A percentile compares a stretch with the other conserved stretches of the same genome.
These are phyloP conservation scores for Leccinum solheimii DNA, from an alignment of 1,284 basidiomycete genomes.

Conservation along the genomic window DNA sequence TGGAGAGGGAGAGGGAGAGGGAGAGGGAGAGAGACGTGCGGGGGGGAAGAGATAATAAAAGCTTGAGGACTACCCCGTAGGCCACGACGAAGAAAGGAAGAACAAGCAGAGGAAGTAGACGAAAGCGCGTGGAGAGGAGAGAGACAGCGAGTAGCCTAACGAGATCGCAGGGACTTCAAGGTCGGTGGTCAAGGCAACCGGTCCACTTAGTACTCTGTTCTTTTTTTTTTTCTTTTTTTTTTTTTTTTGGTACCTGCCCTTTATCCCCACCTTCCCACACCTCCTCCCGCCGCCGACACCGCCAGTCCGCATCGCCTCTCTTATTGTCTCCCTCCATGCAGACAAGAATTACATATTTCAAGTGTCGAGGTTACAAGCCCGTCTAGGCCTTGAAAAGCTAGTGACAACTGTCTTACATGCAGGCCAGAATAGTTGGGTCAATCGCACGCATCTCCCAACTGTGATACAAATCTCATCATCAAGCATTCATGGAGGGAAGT, in stretches of 20 bases:
- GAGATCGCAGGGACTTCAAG: conserved; percentile 33
- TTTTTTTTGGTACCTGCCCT: conserved; percentile 17
- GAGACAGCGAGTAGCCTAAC: conserved; percentile 21
- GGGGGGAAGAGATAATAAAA: conserved; percentile 10
- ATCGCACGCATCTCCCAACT: too few species aligned
- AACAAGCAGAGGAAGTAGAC: conserved; percentile 8
- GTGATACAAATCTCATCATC: too few species aligned
- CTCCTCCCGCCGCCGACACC: conserved; percentile 1
- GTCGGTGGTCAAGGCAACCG: conserved; percentile 72
- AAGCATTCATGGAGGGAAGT: too few species aligned
- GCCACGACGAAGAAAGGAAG: conserved; percentile 15
- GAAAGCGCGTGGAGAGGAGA: conserved; percentile 14
- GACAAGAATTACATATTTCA: too few species aligned
- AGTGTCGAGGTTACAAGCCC: too few species aligned
- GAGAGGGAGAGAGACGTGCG: not conserved
- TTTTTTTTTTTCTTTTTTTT: not conserved
- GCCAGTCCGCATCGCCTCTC: conserved; percentile 1
- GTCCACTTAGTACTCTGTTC: conserved; percentile 1
- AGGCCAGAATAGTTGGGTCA: too few species aligned
- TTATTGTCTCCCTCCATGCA: not conserved
- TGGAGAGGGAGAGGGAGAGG: conserved; percentile 2
- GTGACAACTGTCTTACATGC: too few species aligned
- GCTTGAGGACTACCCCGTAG: conserved; percentile 26
- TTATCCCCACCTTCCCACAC: conserved; percentile 32
- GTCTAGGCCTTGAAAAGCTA: too few species aligned